Conservation (phyloP, 2,329 filamentous ascomycete species). For the Cercospora sojina region DNA sequence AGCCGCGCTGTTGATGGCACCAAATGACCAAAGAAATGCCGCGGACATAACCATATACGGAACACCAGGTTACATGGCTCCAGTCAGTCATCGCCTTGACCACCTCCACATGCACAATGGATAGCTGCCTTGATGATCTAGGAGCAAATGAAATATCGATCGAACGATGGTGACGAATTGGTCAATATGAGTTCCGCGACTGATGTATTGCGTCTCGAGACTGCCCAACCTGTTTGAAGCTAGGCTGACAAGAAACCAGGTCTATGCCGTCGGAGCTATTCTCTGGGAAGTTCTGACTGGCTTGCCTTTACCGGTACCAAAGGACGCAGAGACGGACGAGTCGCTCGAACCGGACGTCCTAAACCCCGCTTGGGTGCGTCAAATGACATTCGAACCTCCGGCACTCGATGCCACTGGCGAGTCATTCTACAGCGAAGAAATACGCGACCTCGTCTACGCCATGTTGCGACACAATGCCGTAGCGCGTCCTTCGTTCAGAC, state of each 20-base stretch:
- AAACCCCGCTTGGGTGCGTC: neutral
- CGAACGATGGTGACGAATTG: neutral
- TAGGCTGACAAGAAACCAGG: neutral
- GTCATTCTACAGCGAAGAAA: neutral
- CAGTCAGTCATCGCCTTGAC: neutral
- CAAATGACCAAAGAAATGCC: neutral
- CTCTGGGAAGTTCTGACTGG: neutral
- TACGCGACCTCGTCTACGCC: neutral
- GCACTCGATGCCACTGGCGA: neutral
- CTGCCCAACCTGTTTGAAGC: neutral
- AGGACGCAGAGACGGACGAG: neutral
- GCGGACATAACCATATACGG: neutral
- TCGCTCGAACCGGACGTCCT: neutral
- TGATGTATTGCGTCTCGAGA: neutral
- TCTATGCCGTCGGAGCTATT: neutral
- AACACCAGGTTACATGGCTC: neutral
- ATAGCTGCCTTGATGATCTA: neutral
- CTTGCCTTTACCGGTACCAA: neutral
- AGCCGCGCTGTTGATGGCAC: neutral
- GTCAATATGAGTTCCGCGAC: slow-evolving; percentile 3
- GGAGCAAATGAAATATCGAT: neutral
- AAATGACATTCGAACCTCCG: slow-evolving; percentile 1
- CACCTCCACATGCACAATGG: neutral
- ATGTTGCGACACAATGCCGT: neutral
- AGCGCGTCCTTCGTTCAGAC: neutral